Evolutionary conservation across 192 early-diverging fungal species (phyloP).

Genomic region (Backusella sp.): DNA sequence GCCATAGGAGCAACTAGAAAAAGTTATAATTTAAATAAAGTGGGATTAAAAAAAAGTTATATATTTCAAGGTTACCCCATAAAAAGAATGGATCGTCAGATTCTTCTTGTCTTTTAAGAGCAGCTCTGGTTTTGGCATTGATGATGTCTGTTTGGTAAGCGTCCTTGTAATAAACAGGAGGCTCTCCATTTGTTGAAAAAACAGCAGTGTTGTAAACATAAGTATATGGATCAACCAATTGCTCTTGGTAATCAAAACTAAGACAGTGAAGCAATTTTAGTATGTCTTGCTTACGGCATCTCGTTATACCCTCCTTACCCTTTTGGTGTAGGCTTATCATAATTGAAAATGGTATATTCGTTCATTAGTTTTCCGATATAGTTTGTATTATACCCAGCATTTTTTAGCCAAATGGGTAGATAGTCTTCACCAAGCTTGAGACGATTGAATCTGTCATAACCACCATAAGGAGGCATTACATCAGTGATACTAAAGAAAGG

Average conservation of each 20-base stretch:
- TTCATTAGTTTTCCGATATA: constrained; percentile 74
- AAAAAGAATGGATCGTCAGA: constrained; percentile 42
- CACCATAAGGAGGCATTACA: constrained; percentile 36
- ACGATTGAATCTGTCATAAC: constrained; percentile 41
- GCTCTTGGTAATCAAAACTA: constrained; percentile 23
- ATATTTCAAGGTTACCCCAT: constrained; percentile 23
- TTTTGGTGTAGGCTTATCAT: constrained; percentile 31
- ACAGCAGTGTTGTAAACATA: constrained; percentile 56
- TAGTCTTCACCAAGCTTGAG: constrained; percentile 42
- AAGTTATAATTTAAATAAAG: constrained; percentile 27
- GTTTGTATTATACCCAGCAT: constrained; percentile 59
- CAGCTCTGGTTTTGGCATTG: constrained; percentile 45
- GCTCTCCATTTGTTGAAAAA: constrained; percentile 57
- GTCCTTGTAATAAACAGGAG: constrained; percentile 45
- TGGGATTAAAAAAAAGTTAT: not conserved
- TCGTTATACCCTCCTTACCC: constrained; percentile 15
- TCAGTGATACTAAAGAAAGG: constrained; percentile 29
- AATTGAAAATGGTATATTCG: constrained; percentile 39
- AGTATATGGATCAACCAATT: constrained; percentile 54
- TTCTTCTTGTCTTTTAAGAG: constrained; percentile 40
- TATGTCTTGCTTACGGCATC: not conserved
- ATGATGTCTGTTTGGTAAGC: constrained; percentile 58
- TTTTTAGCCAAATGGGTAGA: constrained; percentile 53
- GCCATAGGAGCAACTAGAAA: constrained; percentile 59
- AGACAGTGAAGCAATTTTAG: not conserved